Evolutionary conservation across 768 basidiomycete genomes (phyloP).

Genomic region (Lactifluus subvellereus): DNA sequence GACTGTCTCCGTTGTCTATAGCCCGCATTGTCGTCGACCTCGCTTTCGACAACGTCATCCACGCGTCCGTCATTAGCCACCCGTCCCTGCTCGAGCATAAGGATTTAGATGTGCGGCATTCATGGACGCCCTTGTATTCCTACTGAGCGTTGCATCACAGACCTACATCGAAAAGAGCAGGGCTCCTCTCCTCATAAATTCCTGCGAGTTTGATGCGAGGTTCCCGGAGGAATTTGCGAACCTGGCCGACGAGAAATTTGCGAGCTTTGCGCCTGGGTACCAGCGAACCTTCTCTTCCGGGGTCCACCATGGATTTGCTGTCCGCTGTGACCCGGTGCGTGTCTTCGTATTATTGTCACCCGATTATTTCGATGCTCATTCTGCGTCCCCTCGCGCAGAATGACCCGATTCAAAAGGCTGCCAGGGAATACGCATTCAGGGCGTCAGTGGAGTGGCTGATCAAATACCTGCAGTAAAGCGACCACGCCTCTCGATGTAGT

Average conservation of each 20-base stretch:
- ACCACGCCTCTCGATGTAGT: neutral
- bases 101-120: constrained; percentile 34
- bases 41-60: constrained; percentile 37
- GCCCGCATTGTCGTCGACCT: constrained; percentile 31
- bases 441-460: constrained; percentile 34
- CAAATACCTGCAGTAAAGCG: constrained; percentile 27
- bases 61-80: constrained; percentile 40
- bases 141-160: constrained; percentile 21
- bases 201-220: constrained; percentile 32
- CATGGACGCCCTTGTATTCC: neutral
- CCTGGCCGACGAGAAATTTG: constrained; percentile 36
- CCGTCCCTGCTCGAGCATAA: constrained; percentile 40
- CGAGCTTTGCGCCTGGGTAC: constrained; percentile 36
- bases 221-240: constrained; percentile 34
- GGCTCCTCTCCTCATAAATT: constrained; percentile 41
- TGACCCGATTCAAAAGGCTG: constrained; percentile 31
- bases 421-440: constrained; percentile 40
- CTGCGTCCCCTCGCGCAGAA: constrained; percentile 22
- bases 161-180: constrained; percentile 32
- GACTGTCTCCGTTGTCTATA: neutral
- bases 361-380: constrained; percentile 11
- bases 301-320: constrained; percentile 40
- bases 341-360: neutral
- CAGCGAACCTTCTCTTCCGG: constrained; percentile 34
- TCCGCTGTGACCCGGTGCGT: constrained; percentile 35